A percentile compares a stretch with the other conserved stretches of the same genome.
Evolutionary conservation across 2,329 filamentous ascomycete genomes (phyloP).

Genomic region (Monilinia polystroma): DNA sequence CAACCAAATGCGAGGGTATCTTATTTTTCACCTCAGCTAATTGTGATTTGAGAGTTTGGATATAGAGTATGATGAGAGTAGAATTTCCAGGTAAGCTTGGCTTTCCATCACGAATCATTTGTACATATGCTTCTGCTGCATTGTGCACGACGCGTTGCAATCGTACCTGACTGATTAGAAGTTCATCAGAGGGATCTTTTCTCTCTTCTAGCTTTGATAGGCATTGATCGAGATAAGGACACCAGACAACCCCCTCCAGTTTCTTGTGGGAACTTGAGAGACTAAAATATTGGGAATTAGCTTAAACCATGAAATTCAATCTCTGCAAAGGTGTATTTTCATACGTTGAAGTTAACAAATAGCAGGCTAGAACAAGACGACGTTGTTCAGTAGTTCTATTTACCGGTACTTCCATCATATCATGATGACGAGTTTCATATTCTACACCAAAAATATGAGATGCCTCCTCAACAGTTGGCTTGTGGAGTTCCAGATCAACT

Average conservation of each 20-base stretch:
- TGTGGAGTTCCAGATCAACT: slow-evolving; percentile 11
- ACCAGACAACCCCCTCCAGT: slow-evolving; percentile 14
- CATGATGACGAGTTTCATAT: slow-evolving; percentile 10
- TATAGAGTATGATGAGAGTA: slow-evolving; percentile 3
- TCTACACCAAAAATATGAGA: slow-evolving; percentile 9
- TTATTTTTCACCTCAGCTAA: background rate
- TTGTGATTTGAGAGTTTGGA: slow-evolving; percentile 17
- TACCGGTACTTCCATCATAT: slow-evolving; percentile 11
- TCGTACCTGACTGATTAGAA: slow-evolving; percentile 5
- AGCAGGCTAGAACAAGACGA: slow-evolving; percentile 5
- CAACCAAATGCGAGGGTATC: slow-evolving; percentile 5
- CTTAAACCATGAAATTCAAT: background rate
- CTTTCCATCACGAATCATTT: slow-evolving; percentile 12
- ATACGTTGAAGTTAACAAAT: slow-evolving; percentile 14
- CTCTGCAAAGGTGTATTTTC: background rate
- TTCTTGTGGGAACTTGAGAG: slow-evolving; percentile 11
- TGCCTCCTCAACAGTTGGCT: slow-evolving; percentile 8
- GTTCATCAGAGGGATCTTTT: slow-evolving; percentile 5
- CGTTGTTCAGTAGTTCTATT: slow-evolving; percentile 14
- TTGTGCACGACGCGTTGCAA: slow-evolving; percentile 4
- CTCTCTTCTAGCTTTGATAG: slow-evolving; percentile 8
- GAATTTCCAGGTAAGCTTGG: background rate
- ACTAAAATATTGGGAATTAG: slow-evolving; percentile 4
- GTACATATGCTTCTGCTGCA: slow-evolving; percentile 9
- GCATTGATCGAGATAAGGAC: slow-evolving; percentile 14